Percentiles rank a stretch among this genome's conserved stretches.
Evolutionary conservation across 768 basidiomycete species (phyloP).

Genomic region (Mycena albidolilacea): DNA sequence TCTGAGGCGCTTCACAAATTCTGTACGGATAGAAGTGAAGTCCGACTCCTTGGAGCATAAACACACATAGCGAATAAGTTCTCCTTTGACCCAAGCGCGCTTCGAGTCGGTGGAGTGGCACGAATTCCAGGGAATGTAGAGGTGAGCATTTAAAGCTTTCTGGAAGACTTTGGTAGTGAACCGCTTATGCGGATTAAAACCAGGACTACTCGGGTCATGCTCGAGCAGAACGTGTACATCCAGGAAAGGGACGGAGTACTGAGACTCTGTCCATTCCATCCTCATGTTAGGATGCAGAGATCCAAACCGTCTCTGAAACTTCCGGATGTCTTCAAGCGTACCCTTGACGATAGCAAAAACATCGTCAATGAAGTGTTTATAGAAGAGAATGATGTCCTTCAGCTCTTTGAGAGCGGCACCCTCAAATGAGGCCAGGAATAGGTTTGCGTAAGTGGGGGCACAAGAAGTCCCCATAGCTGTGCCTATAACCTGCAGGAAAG

Average conservation of each 20-base stretch:
- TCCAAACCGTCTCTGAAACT: constrained; percentile 32
- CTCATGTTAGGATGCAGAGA: constrained; percentile 14
- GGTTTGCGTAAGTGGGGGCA: constrained; percentile 40
- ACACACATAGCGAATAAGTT: too few species aligned
- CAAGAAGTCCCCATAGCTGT: constrained; percentile 9
- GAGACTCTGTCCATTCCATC: constrained; percentile 12
- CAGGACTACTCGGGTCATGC: too few species aligned
- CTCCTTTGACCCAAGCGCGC: too few species aligned
- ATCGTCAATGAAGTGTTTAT: too few species aligned
- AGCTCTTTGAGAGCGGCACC: constrained; percentile 21
- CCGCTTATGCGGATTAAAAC: too few species aligned
- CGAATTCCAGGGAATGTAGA: too few species aligned
- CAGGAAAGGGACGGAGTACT: constrained; percentile 28
- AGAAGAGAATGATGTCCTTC: constrained; percentile 19
- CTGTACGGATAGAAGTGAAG: too few species aligned
- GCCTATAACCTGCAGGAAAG: constrained; percentile 28
- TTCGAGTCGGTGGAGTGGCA: too few species aligned
- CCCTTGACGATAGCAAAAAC: constrained; percentile 34
- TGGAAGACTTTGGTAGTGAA: too few species aligned
- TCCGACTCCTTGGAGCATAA: too few species aligned
- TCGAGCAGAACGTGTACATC: constrained; percentile 9
- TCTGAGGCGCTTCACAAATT: too few species aligned
- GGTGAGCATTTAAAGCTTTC: too few species aligned
- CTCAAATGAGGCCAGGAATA: constrained; percentile 35
- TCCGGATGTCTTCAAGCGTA: constrained; percentile 19